phyloP scores from a whole-genome alignment of 2,329 filamentous ascomycete genomes.

The Botryotinia narcissicola region DNA sequence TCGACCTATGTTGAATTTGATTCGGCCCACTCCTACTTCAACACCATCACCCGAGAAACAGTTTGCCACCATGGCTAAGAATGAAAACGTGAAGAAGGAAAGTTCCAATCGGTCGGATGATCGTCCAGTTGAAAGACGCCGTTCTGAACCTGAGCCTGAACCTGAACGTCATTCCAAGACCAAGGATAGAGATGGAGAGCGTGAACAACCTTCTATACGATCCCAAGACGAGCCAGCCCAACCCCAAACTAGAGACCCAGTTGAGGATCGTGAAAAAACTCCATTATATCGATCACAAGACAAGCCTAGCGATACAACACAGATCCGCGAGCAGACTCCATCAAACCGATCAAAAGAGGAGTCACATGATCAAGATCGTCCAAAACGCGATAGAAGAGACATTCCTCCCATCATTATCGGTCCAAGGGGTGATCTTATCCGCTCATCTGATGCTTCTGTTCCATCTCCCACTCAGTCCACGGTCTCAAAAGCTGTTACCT shows the following conservation, averaged over 20 bases:
- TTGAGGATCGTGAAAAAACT: neutral
- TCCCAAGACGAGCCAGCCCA: neutral
- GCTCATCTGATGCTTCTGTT: constrained; percentile 5
- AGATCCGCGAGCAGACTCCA: neutral
- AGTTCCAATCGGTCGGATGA: constrained; percentile 23
- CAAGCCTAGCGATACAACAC: neutral
- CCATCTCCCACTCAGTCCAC: constrained; percentile 43
- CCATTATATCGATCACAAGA: neutral
- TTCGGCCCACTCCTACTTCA: constrained; percentile 56
- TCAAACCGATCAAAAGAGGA: neutral
- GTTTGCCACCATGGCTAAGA: constrained; percentile 21
- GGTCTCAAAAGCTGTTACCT: constrained; percentile 57
- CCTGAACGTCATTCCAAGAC: neutral
- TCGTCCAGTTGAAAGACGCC: neutral
- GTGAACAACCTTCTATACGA: neutral
- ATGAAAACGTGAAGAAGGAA: constrained; percentile 19
- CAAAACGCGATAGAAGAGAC: constrained; percentile 20
- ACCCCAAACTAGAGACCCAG: neutral
- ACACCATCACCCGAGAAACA: constrained; percentile 51
- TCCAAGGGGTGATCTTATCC: constrained; percentile 45
- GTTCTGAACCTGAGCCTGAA: neutral
- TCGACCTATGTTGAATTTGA: constrained; percentile 58
- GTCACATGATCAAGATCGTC: constrained; percentile 27
- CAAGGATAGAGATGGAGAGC: neutral
- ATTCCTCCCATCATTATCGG: constrained; percentile 42